Evolutionary conservation across 2,329 filamentous ascomycete species (phyloP).

Genomic region (Colletotrichum shisoi): DNA sequence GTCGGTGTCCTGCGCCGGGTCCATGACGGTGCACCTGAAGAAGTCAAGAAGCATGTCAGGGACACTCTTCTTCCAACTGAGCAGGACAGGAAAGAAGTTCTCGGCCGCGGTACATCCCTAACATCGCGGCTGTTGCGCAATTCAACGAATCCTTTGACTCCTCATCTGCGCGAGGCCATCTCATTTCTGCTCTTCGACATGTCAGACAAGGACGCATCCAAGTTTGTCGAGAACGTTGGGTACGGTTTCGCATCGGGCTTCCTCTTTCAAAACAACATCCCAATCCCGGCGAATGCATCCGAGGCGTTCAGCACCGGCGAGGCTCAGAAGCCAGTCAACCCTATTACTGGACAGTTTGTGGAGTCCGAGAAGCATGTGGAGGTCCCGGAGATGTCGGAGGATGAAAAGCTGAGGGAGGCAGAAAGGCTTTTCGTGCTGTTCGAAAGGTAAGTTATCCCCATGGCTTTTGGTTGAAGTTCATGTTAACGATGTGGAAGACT

Average conservation of each 20-base stretch:
- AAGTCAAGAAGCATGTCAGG: constrained; percentile 70
- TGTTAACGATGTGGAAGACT: constrained; percentile 53
- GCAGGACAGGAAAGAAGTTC: constrained; percentile 76
- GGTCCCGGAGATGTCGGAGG: constrained; percentile 79
- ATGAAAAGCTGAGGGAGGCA: constrained; percentile 91
- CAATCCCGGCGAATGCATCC: constrained; percentile 72
- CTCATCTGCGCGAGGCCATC: constrained; percentile 76
- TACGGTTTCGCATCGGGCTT: constrained; percentile 95
- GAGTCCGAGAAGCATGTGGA: constrained; percentile 70
- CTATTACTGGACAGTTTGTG: constrained; percentile 84
- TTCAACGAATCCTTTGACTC: constrained; percentile 75
- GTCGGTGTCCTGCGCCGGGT: constrained; percentile 76
- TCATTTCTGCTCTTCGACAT: constrained; percentile 85
- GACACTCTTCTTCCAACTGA: constrained; percentile 76
- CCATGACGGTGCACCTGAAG: constrained; percentile 72
- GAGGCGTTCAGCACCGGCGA: constrained; percentile 56
- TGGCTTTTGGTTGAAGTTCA: neutral
- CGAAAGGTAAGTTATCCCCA: constrained; percentile 68
- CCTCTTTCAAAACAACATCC: constrained; percentile 82
- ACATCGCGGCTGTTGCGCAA: constrained; percentile 79
- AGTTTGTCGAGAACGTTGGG: constrained; percentile 88
- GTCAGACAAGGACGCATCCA: constrained; percentile 79
- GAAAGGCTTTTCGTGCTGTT: constrained; percentile 90
- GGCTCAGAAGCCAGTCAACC: constrained; percentile 68
- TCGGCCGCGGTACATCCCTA: constrained; percentile 78